Percentiles rank a stretch among this genome's conserved stretches.
phyloP scores from a whole-genome alignment of 2,329 filamentous ascomycete genomes.

The Cercospora sp. region DNA sequence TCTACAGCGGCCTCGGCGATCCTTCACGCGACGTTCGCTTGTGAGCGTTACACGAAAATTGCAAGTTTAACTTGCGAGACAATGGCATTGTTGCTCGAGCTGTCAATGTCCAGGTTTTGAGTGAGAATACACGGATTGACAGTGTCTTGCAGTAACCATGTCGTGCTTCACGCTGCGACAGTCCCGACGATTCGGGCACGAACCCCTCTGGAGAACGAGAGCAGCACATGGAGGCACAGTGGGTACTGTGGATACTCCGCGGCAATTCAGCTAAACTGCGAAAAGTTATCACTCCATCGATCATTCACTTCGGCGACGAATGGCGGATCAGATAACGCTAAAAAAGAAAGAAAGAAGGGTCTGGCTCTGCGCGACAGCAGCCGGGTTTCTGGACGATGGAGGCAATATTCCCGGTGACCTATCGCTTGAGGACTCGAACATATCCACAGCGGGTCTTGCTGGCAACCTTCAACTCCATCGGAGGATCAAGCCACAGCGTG shows the following conservation, averaged over 20 bases:
- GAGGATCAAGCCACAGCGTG: not conserved
- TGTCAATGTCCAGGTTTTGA: not conserved
- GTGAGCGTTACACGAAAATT: not conserved
- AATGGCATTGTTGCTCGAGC: not conserved
- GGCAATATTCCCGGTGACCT: not conserved
- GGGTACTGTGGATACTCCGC: not conserved
- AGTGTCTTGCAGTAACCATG: not conserved
- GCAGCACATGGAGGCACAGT: not conserved
- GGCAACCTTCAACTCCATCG: conserved; percentile 1
- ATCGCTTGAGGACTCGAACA: not conserved
- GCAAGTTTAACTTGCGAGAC: not conserved
- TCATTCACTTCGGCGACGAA: conserved; percentile 8
- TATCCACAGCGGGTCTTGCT: not conserved
- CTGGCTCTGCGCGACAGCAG: not conserved
- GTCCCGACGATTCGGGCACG: not conserved
- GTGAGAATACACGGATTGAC: not conserved
- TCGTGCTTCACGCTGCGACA: not conserved
- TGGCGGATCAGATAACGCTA: conserved; percentile 10
- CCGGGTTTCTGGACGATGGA: not conserved
- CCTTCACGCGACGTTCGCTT: not conserved
- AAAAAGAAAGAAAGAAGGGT: not conserved
- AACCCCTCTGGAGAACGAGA: not conserved
- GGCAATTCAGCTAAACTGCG: not conserved
- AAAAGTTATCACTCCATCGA: not conserved
- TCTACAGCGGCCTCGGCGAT: not conserved